Evolutionary conservation across 768 basidiomycete genomes (phyloP).

Genomic region (Mycena filopes): DNA sequence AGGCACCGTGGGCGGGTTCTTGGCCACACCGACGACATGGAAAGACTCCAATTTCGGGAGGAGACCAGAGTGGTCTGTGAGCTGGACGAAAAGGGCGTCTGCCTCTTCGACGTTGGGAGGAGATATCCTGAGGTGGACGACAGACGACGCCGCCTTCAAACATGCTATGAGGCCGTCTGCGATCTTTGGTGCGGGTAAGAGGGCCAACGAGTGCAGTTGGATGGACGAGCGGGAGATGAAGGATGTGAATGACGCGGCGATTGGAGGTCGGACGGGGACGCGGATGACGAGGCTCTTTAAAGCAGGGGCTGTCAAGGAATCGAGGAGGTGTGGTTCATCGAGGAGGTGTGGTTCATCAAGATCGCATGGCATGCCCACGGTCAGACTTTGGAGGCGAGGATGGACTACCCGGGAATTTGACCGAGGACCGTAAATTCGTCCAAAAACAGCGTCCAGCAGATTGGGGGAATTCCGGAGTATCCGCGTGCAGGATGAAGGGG

Average conservation of each 20-base stretch:
- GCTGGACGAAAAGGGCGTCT: background rate
- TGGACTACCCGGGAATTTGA: background rate
- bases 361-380: background rate
- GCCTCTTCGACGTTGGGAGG: background rate
- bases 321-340: background rate
- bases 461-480: background rate
- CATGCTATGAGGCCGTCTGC: background rate
- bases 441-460: background rate
- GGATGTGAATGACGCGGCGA: background rate
- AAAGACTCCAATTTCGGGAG: slow-evolving; percentile 9
- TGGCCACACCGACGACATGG: background rate
- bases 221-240: background rate
- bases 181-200: background rate
- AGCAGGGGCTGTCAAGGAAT: background rate
- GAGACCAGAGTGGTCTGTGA: background rate
- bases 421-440: background rate
- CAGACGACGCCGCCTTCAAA: background rate
- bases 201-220: background rate
- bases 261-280: background rate
- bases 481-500: background rate
- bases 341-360: too few relatives aligned
- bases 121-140: background rate
- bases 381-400: background rate
- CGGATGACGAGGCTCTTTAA: slow-evolving; percentile 3
- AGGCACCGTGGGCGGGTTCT: background rate